Base-by-base conservation (phyloP, 495 filamentous ascomycete genomes). In the Penicillium maclennaniae region DNA sequence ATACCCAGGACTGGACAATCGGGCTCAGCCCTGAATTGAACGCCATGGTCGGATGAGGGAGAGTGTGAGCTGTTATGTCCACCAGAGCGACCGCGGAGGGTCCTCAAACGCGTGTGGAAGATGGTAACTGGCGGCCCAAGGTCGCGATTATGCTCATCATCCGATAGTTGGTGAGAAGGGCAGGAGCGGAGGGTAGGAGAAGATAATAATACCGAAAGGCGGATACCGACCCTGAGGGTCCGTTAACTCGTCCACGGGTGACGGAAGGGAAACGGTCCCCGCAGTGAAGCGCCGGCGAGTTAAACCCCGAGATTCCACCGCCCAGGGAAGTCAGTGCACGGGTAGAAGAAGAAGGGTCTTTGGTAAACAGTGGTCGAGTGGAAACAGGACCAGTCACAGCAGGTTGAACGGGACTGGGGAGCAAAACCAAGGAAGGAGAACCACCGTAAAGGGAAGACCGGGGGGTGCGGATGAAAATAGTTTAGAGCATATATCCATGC, bases 11-110 rank as follows among this genome's bases (percentile, higher is more conserved):
- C 52, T 49, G 58, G 42, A 28, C 16, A 6, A 60, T 36, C 26
- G 48, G 60, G 45, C 60, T 45, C 12, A 51, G 20, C 10, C 46
- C 43, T 16, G 23, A 37, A 44, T 17, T 34, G 43, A 36, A 47
- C 40, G 68, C 55, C 69, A 72, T 74, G 20, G 43, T 17, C 17
- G 38, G 12, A 20, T 40, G 31, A n/a, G 14, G 9, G 14, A 34
- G 31, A 34, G 31, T 34, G 31, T 34, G 31, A 34, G 31, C 31
- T 34, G 31, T 34, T 14, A 31, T 40, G 34, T 50, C 45, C 49
- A 48, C 44, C 31, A 56, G 49, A 63, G 58, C 52, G 58, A 67
- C 66, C 63, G 28, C 54, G 50, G 43, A 48, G 42, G 45, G 54
- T 51, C 58, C 55, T 69, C 57, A 60, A 27, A 57, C 46, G 58